phyloP scores from a whole-genome alignment of 352 stramenopile genomes.

The Globisporangium irregulare region DNA sequence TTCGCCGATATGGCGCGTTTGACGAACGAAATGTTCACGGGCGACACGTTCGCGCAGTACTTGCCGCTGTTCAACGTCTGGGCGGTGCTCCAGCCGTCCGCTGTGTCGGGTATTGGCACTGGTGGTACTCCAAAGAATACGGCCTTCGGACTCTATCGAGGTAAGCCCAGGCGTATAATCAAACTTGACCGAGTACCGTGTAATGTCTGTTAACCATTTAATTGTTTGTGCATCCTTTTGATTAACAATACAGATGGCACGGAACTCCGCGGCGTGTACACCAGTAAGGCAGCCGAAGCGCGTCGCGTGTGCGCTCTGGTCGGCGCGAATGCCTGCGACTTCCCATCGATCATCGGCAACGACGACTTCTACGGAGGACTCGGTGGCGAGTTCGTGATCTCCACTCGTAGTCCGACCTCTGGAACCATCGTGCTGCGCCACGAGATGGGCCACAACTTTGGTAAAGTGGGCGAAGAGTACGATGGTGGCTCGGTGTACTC shows the following conservation, averaged over 20 bases:
- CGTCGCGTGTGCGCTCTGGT: slow-evolving; percentile 14
- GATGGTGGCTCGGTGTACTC: slow-evolving; percentile 35
- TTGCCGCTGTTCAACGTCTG: slow-evolving; percentile 33
- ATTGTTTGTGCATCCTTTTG: neutral
- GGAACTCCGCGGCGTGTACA: slow-evolving; percentile 25
- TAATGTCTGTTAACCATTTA: too few species aligned
- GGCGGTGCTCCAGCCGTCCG: slow-evolving; percentile 23
- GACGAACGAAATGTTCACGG: slow-evolving; percentile 36
- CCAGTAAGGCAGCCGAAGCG: slow-evolving; percentile 5
- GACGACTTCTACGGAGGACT: slow-evolving; percentile 38
- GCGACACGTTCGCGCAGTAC: slow-evolving; percentile 28
- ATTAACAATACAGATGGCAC: slow-evolving; percentile 1
- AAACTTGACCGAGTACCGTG: too few species aligned
- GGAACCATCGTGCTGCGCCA: slow-evolving; percentile 36
- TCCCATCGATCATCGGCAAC: slow-evolving; percentile 36
- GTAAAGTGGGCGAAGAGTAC: slow-evolving; percentile 38
- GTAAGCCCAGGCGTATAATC: neutral
- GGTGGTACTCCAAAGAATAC: slow-evolving; percentile 18
- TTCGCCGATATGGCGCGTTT: slow-evolving; percentile 34
- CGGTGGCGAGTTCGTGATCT: slow-evolving; percentile 43
- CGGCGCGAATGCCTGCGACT: slow-evolving; percentile 23
- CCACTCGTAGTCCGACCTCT: slow-evolving; percentile 14
- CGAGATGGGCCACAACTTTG: slow-evolving; percentile 44
- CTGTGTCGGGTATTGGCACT: slow-evolving; percentile 23
- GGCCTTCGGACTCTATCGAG: slow-evolving; percentile 26